Evolutionary conservation across 305 asterid genomes (phyloP).

Genomic region (Fraxinus baroniana): DNA sequence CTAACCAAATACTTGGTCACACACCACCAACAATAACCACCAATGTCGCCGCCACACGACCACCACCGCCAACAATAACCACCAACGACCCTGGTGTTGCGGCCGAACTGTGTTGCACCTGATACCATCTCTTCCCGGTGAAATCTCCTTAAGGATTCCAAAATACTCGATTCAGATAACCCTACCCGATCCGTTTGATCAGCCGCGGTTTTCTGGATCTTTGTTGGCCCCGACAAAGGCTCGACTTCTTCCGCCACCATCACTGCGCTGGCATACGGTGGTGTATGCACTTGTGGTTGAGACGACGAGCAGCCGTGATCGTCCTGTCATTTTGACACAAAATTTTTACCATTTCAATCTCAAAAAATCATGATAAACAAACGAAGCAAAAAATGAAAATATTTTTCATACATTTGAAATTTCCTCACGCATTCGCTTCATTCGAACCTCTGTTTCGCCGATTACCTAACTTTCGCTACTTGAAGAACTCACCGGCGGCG

Average conservation of each 20-base stretch:
- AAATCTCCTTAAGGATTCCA: constrained; percentile 27
- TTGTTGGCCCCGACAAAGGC: not conserved
- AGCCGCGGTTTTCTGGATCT: not conserved
- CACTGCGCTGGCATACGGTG: not conserved
- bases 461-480: constrained; percentile 37
- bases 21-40: too few relatives aligned
- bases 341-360: not conserved
- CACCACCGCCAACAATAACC: too few relatives aligned
- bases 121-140: constrained; percentile 24
- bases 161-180: constrained; percentile 18
- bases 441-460: constrained; percentile 22
- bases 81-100: constrained; percentile 16
- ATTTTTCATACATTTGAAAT: constrained; percentile 25
- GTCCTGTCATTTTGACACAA: constrained; percentile 23
- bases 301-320: constrained; percentile 20
- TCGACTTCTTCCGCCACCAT: not conserved
- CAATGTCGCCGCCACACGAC: too few relatives aligned
- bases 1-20: too few relatives aligned
- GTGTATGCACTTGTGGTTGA: not conserved
- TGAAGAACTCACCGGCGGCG: constrained; percentile 38
- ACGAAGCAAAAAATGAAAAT: not conserved
- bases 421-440: constrained; percentile 26
- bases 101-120: constrained; percentile 10
- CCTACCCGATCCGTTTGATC: constrained; percentile 18
- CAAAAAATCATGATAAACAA: not conserved